Conservation (phyloP, 345 rosid genomes). For the Draba incana region DNA sequence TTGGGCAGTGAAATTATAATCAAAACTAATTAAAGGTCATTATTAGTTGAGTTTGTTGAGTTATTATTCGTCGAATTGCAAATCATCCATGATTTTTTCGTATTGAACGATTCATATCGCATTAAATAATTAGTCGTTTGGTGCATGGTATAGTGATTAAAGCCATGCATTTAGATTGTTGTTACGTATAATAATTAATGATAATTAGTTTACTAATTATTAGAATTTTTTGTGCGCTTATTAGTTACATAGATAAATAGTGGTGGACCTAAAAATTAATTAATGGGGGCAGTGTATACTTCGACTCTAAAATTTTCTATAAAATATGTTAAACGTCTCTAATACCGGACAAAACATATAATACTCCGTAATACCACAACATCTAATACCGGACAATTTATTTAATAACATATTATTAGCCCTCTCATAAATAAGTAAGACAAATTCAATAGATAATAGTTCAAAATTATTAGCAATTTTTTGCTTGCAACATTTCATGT, state of each 20-base stretch:
- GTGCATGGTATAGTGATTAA: constrained; percentile 41
- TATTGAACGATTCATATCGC: constrained; percentile 25
- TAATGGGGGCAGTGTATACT: background rate
- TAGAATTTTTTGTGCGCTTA: constrained; percentile 8
- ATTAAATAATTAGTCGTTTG: constrained; percentile 42
- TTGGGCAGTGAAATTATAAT: constrained; percentile 7
- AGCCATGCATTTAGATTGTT: constrained; percentile 41
- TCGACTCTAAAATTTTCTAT: background rate
- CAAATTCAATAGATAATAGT: background rate
- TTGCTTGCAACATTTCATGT: background rate
- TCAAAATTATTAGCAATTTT: background rate
- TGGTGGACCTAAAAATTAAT: constrained; percentile 18
- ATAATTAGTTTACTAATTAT: constrained; percentile 32
- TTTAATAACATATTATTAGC: background rate
- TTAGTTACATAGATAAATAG: background rate
- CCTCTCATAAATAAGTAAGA: background rate
- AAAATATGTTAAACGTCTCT: background rate
- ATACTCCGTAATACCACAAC: too few relatives aligned
- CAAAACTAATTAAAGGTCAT: constrained; percentile 14
- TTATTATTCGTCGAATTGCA: constrained; percentile 33
- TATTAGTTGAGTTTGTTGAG: constrained; percentile 38
- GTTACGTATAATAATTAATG: constrained; percentile 35
- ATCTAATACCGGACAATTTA: background rate
- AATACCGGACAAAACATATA: too few relatives aligned
- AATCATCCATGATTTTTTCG: constrained; percentile 31